Evolutionary conservation across 768 basidiomycete genomes (phyloP), one percentile per base, ranked within the genome.

Genomic region (Boletus sp.): DNA sequence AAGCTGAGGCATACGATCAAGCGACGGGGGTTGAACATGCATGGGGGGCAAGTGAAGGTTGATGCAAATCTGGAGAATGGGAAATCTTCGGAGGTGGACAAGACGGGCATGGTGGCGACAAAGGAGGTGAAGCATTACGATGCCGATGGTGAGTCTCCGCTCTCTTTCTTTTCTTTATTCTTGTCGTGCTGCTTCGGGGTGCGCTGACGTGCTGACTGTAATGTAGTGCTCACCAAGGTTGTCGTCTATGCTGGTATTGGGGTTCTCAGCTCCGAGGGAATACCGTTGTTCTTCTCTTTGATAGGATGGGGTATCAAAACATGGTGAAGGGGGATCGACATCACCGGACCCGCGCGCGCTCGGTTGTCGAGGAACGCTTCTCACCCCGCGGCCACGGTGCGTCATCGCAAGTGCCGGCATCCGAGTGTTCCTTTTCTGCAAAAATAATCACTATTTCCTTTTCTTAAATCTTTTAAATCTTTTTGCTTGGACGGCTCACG

Each of bases 161-260:
- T 36, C 36, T 33, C 33, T 29, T 44, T 48, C 35, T 15, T 35
- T n/a, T 40, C 28, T 11, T 36, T 42, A 2, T 45, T 29, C 7
- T 42, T 30, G 24, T 30, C 28, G 4, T 17, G 11, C 61, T 45
- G 59, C 36, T 37, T 41, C 33, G 12, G 20, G 7, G 51, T 42
- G 15, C 4, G 41, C 54, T 67, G 32, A 58, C 33, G 32, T 28
- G 32, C 28, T 29, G n/a, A 30, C 42, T n/a, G 2, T 9, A 8
- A 33, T 44, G 28, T 58, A 93, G 92, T 94, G 8, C 72, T 94
- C 59, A 94, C 93, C 29, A 95, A 94, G 75, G 85, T 94, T 12
- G 84, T 92, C 44, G 94, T 95, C 5, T 96, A 98, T 68, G 80
- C 82, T 50, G 94, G 95, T 0, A 96, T 98, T 57, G 92, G 83